Base-by-base conservation (phyloP, 495 filamentous ascomycete genomes). In the Apiosordaria backusii region DNA sequence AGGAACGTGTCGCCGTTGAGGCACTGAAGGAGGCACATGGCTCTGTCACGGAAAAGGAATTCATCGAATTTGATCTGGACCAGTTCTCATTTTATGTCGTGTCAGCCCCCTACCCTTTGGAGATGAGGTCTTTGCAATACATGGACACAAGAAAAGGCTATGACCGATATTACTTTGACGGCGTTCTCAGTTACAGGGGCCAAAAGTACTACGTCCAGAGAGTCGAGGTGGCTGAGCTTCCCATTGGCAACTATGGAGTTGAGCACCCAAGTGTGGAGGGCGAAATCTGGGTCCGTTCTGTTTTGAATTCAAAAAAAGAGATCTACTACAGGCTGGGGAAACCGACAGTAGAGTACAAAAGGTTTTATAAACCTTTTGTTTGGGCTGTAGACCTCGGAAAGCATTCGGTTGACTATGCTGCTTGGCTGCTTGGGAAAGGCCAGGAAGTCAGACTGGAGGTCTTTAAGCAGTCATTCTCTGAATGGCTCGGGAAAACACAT, bases 321-420 rank as follows among this genome's bases (percentile, higher is more conserved):
- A 72, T 90, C 5, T 92, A 89, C 78, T 92, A 92, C 69, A 78
- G 79, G 18, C 73, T 92, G 1, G 75, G 70, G 18, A 77, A 73
- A 1, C 87, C 89, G 5, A 75, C 86, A 0, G 25, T 67, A 0
- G 84, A 87, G 57, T 93, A 93, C 67, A 55, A 23, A 45, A 71
- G 85, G 22, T 92, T 85, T 67, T 79, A 87, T 63, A 60, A 79
- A 5, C 79, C 83, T 0, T 92, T 91, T 64, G 63, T 85, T 1
- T 92, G 90, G 90, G 68, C 92, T 18, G 88, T 84, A 0, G 83
- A 87, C 59, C 76, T 92, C 15, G 80, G 83, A 1, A 92, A 91
- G 69, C 84, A 90, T 68, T 82, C 89, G 50, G 77, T 91, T 18
- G 89, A 91, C 65, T 92, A 83, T 68, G 77, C 86, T 50, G 67